Evolutionary conservation across 768 basidiomycete genomes (phyloP).

Genomic region (Nevesoporus exiguus): DNA sequence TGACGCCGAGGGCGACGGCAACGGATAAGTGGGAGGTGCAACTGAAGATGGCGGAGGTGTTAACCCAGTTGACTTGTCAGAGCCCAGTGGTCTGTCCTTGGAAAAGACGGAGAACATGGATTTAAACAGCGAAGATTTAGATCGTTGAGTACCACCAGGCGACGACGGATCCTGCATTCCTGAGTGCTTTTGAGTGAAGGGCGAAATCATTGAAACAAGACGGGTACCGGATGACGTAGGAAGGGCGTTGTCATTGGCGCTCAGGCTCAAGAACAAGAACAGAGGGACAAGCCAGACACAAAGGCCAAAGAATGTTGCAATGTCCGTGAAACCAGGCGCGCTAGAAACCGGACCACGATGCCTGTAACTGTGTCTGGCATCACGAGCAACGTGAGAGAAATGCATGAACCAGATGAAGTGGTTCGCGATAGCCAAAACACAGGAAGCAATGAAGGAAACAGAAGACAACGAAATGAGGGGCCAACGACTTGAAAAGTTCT

Average conservation of each 20-base stretch:
- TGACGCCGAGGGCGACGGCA: conserved; percentile 31
- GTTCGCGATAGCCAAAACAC: conserved; percentile 78
- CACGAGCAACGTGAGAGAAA: conserved; percentile 71
- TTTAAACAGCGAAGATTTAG: conserved; percentile 66
- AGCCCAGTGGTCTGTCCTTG: conserved; percentile 41
- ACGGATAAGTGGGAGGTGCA: conserved; percentile 13
- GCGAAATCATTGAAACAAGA: background rate
- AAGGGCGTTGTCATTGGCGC: conserved; percentile 94
- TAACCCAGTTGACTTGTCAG: conserved; percentile 59
- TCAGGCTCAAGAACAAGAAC: conserved; percentile 92
- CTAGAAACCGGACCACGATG: conserved; percentile 39
- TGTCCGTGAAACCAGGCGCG: conserved; percentile 60
- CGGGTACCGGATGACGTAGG: conserved; percentile 60
- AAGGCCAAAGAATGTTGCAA: conserved; percentile 78
- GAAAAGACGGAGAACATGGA: conserved; percentile 51
- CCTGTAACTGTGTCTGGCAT: conserved; percentile 49
- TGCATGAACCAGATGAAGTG: conserved; percentile 98
- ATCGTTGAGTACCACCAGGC: conserved; percentile 33
- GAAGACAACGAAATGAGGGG: conserved; percentile 92
- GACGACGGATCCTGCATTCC: conserved; percentile 23
- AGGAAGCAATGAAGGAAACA: conserved; percentile 78
- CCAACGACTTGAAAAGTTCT: conserved; percentile 89
- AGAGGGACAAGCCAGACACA: conserved; percentile 90
- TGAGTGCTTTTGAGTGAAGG: background rate
- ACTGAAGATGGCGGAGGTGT: conserved; percentile 55